These are phyloP conservation scores for Ceratocystis papillata DNA, from an alignment of 2,329 filamentous ascomycete genomes.

Conservation along the genomic window DNA sequence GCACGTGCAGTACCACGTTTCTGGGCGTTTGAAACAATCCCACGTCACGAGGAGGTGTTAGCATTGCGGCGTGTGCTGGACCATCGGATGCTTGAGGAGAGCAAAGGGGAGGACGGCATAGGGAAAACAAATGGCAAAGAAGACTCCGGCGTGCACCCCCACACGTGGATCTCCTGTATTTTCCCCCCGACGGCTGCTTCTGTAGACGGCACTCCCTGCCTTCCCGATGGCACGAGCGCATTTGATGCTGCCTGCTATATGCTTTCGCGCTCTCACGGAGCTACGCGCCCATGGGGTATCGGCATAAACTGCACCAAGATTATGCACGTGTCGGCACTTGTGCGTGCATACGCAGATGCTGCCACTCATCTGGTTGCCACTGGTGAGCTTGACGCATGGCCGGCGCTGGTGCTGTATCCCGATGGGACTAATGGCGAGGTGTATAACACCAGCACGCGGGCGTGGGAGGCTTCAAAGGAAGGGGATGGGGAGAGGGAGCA, in stretches of 20 bases:
- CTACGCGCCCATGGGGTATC: conserved; percentile 45
- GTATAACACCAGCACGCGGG: conserved; percentile 53
- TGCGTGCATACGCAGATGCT: conserved; percentile 45
- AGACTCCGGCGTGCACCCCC: conserved; percentile 27
- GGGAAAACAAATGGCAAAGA: not conserved
- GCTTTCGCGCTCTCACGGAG: conserved; percentile 30
- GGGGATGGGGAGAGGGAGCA: conserved; percentile 28
- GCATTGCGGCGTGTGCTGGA: conserved; percentile 42
- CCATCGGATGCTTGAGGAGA: conserved; percentile 13
- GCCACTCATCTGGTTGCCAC: conserved; percentile 33
- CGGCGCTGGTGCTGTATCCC: conserved; percentile 53
- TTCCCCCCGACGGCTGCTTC: conserved; percentile 38
- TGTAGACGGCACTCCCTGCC: conserved; percentile 35
- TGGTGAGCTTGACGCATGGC: conserved; percentile 34
- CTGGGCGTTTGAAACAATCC: conserved; percentile 56
- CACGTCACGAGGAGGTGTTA: conserved; percentile 49
- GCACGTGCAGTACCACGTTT: conserved; percentile 44
- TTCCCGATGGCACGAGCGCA: conserved; percentile 47
- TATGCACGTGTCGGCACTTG: conserved; percentile 45
- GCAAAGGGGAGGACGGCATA: no score
- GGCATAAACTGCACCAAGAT: conserved; percentile 62
- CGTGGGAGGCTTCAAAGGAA: conserved; percentile 39
- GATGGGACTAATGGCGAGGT: conserved; percentile 59
- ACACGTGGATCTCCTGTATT: conserved; percentile 54
- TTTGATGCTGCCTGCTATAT: conserved; percentile 32